These are phyloP conservation scores for Centella asiatica DNA, from an alignment of 129 eudicot genomes.

Conservation along the genomic window DNA sequence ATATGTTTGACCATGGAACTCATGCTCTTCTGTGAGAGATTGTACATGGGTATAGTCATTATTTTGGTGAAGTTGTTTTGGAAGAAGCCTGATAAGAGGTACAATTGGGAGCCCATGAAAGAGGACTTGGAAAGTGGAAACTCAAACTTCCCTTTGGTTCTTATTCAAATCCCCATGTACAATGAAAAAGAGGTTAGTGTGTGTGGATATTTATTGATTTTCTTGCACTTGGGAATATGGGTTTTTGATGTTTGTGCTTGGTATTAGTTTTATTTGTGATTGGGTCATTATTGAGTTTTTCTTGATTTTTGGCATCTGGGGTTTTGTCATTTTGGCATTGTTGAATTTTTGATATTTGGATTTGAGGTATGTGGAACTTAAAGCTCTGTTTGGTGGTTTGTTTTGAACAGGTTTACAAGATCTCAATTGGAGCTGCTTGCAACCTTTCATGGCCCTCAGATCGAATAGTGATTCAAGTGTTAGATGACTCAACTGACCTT, in stretches of 20 bases:
- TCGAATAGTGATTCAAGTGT: slow-evolving; percentile 89
- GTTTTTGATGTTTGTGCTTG: neutral
- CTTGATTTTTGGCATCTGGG: neutral
- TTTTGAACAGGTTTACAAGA: slow-evolving; percentile 67
- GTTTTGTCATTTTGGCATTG: neutral
- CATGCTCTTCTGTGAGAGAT: slow-evolving; percentile 67
- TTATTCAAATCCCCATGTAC: slow-evolving; percentile 82
- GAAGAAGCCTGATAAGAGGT: slow-evolving; percentile 69
- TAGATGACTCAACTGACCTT: slow-evolving; percentile 89
- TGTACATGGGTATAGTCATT: slow-evolving; percentile 83
- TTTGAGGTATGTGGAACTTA: slow-evolving; percentile 1
- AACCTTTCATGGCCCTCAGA: slow-evolving; percentile 83
- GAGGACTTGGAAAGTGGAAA: slow-evolving; percentile 60
- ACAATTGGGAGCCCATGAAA: slow-evolving; percentile 49
- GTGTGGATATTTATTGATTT: neutral
- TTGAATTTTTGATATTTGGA: slow-evolving; percentile 4
- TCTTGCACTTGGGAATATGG: neutral
- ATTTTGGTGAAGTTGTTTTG: slow-evolving; percentile 51
- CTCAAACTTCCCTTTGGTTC: slow-evolving; percentile 46
- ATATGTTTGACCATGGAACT: slow-evolving; percentile 56
- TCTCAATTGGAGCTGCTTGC: slow-evolving; percentile 91
- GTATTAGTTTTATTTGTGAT: neutral
- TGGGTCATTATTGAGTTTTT: no score
- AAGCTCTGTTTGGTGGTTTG: neutral
- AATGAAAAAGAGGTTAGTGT: slow-evolving; percentile 72